phyloP scores from a whole-genome alignment of 495 filamentous ascomycete species.

The Aspergillus funiculosus region DNA sequence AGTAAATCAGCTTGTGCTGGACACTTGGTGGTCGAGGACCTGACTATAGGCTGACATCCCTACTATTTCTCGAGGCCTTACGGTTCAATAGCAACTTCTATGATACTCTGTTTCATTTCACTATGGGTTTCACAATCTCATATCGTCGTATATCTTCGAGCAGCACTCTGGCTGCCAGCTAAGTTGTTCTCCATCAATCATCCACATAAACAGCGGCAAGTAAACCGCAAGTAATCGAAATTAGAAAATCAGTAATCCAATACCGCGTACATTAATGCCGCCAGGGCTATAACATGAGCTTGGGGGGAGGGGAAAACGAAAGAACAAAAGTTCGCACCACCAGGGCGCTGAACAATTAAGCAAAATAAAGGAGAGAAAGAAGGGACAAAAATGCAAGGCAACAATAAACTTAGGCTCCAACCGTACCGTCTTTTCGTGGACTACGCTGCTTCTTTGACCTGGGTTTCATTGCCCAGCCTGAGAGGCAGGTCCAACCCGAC shows the following conservation, averaged over 20 bases:
- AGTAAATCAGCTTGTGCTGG: too few relatives aligned
- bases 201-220: too few relatives aligned
- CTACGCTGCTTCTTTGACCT: constrained; percentile 21
- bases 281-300: neutral
- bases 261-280: neutral
- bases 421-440: neutral
- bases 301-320: neutral
- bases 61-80: too few relatives aligned
- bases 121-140: neutral
- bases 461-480: constrained; percentile 87
- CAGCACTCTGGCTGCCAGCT: neutral
- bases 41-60: too few relatives aligned
- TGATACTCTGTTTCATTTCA: neutral
- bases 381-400: neutral
- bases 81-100: too few relatives aligned
- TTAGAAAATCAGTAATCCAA: too few relatives aligned
- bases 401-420: neutral
- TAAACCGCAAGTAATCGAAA: too few relatives aligned
- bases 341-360: neutral
- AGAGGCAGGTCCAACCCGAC: constrained; percentile 79
- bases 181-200: neutral
- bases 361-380: constrained; percentile 2
- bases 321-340: neutral
- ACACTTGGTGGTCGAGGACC: too few relatives aligned
- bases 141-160: neutral